phyloP scores from a whole-genome alignment of 495 filamentous ascomycete genomes.

The Durotheca rogersii region DNA sequence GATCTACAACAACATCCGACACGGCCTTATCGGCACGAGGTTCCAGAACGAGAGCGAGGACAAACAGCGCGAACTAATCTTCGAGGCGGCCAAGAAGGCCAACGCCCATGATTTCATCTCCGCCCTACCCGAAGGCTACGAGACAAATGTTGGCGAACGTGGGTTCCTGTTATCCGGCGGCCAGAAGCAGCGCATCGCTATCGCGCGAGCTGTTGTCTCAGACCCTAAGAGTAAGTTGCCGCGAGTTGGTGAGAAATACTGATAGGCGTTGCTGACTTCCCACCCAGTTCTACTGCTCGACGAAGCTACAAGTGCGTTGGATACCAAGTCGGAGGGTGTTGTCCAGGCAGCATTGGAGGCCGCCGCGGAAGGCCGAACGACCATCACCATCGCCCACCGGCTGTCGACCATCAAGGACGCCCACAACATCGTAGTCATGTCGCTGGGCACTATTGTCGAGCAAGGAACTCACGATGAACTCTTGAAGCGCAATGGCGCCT shows the following conservation, averaged over 20 bases:
- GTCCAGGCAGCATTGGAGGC: slow-evolving; percentile 91
- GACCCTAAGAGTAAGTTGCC: slow-evolving; percentile 68
- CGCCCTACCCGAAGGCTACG: slow-evolving; percentile 81
- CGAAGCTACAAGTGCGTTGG: slow-evolving; percentile 92
- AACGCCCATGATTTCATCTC: slow-evolving; percentile 92
- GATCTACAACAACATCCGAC: slow-evolving; percentile 81
- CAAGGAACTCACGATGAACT: slow-evolving; percentile 79
- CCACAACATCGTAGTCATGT: slow-evolving; percentile 95
- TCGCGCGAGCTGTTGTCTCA: slow-evolving; percentile 84
- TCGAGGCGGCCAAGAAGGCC: slow-evolving; percentile 81
- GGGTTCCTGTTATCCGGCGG: slow-evolving; percentile 91
- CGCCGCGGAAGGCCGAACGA: slow-evolving; percentile 86
- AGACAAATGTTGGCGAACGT: slow-evolving; percentile 93
- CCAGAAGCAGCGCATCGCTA: slow-evolving; percentile 90
- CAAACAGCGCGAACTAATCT: slow-evolving; percentile 65
- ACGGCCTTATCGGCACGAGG: slow-evolving; percentile 84
- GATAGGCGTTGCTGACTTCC: slow-evolving; percentile 16
- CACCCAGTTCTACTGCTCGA: slow-evolving; percentile 74
- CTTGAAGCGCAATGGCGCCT: slow-evolving; percentile 60
- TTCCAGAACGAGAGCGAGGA: slow-evolving; percentile 67
- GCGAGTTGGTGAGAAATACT: neutral
- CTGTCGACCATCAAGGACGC: slow-evolving; percentile 91
- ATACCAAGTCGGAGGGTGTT: slow-evolving; percentile 92
- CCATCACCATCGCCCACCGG: slow-evolving; percentile 93
- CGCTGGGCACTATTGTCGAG: slow-evolving; percentile 80